Evolutionary conservation across 495 filamentous ascomycete genomes (phyloP).

Genomic region (Aspergillus egyptiacus): DNA sequence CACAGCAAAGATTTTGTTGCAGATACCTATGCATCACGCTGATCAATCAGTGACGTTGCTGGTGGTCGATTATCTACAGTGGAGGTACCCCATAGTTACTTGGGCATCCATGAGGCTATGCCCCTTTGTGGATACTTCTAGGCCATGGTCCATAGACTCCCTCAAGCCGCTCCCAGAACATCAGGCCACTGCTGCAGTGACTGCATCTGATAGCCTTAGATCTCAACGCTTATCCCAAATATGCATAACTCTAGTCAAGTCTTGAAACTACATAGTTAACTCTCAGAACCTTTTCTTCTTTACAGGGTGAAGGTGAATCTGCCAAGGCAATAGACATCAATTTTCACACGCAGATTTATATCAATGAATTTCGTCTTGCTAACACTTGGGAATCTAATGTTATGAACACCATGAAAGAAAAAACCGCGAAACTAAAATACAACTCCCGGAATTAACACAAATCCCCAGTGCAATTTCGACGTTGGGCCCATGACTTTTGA

Average conservation of each 20-base stretch:
- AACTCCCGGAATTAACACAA: conserved; percentile 3
- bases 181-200: neutral
- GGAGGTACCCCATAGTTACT: no score
- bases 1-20: no score
- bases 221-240: conserved; percentile 3
- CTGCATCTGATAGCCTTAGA: conserved; percentile 3
- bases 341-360: no score
- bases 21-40: no score
- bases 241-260: neutral
- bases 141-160: no score
- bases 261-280: neutral
- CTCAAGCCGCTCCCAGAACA: no score
- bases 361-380: neutral
- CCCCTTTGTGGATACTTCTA: no score
- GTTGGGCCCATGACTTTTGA: conserved; percentile 9
- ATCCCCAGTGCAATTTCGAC: conserved; percentile 3
- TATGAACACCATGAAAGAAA: conserved; percentile 11
- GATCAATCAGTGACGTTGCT: no score
- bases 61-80: no score
- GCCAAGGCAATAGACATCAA: neutral
- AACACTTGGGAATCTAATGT: conserved; percentile 13
- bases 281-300: neutral
- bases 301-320: no score
- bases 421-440: conserved; percentile 11
- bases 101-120: no score